Percentiles rank a stretch among this genome's conserved stretches.
These are phyloP conservation scores for Pleurotus tuoliensis DNA, from an alignment of 768 basidiomycete species.

Conservation along the genomic window DNA sequence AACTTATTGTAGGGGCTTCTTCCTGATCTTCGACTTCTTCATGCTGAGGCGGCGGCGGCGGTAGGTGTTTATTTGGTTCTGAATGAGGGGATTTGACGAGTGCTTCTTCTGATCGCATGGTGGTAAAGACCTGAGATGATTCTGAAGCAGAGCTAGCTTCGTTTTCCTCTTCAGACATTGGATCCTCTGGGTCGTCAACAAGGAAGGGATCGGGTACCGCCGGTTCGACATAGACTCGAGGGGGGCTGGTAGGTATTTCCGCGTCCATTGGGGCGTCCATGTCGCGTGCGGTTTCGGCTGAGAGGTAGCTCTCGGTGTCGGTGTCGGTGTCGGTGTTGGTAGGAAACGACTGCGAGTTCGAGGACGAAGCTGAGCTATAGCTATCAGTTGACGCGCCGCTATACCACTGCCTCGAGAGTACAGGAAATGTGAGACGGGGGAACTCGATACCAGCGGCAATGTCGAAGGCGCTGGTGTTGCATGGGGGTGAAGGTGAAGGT, in stretches of 20 bases:
- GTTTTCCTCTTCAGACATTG: conserved; percentile 35
- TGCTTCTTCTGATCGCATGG: conserved; percentile 37
- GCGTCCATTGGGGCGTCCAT: conserved; percentile 7
- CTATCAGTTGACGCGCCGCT: conserved; percentile 10
- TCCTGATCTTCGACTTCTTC: conserved; percentile 45
- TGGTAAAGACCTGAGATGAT: conserved; percentile 27
- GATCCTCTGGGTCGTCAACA: conserved; percentile 50
- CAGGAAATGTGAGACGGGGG: conserved; percentile 13
- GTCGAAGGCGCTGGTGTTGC: conserved; percentile 8
- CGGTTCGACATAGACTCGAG: conserved; percentile 34
- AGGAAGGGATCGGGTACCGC: conserved; percentile 61
- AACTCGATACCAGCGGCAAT: conserved; percentile 13
- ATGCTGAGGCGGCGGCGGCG: conserved; percentile 33
- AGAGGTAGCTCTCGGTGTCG: not conserved
- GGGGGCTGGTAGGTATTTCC: conserved; percentile 24
- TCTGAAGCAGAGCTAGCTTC: conserved; percentile 19
- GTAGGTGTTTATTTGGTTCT: conserved; percentile 55
- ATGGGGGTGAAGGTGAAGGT: conserved; percentile 18
- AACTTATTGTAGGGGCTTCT: conserved; percentile 53
- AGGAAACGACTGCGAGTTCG: not conserved
- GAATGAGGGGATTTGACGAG: conserved; percentile 30
- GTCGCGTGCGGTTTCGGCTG: not conserved
- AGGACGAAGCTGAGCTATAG: not conserved
- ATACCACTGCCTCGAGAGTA: conserved; percentile 13
- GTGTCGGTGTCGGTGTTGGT: not conserved